These are phyloP conservation scores for Fagus crenata DNA, from an alignment of 306 rosid species.

Conservation along the genomic window DNA sequence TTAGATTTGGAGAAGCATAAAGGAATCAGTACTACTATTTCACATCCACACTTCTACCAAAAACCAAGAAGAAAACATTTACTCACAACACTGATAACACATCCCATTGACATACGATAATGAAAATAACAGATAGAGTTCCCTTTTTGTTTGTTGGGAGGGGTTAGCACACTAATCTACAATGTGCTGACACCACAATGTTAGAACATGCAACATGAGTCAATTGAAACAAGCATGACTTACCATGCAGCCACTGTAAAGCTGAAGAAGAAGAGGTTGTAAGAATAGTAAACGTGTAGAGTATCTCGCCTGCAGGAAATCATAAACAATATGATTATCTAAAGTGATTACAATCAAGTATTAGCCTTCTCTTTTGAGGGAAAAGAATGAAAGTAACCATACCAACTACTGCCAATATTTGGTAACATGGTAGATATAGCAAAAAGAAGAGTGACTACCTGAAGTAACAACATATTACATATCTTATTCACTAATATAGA, in stretches of 20 bases:
- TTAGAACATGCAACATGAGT: not conserved
- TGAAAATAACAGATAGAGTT: not conserved
- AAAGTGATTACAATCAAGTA: not conserved
- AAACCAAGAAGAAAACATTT: not conserved
- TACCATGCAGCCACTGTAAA: slow-evolving; percentile 85
- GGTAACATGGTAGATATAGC: not conserved
- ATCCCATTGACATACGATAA: not conserved
- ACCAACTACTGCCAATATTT: not conserved
- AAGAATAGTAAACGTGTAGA: slow-evolving; percentile 74
- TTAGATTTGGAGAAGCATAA: not conserved
- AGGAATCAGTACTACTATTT: not conserved
- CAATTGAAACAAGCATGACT: slow-evolving; percentile 32
- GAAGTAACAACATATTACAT: not conserved
- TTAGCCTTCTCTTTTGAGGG: not conserved
- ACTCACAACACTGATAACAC: no score
- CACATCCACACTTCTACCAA: not conserved
- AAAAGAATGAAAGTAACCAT: not conserved
- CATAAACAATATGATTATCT: not conserved
- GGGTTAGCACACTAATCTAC: not conserved
- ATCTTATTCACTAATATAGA: not conserved
- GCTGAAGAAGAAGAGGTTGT: slow-evolving; percentile 80
- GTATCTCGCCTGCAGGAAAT: slow-evolving; percentile 55
- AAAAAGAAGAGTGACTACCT: not conserved
- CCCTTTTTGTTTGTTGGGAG: not conserved
- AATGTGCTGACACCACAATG: not conserved